These are phyloP conservation scores for Teratosphaeria gauchensis DNA, from an alignment of 2,329 filamentous ascomycete genomes.

Conservation along the genomic window DNA sequence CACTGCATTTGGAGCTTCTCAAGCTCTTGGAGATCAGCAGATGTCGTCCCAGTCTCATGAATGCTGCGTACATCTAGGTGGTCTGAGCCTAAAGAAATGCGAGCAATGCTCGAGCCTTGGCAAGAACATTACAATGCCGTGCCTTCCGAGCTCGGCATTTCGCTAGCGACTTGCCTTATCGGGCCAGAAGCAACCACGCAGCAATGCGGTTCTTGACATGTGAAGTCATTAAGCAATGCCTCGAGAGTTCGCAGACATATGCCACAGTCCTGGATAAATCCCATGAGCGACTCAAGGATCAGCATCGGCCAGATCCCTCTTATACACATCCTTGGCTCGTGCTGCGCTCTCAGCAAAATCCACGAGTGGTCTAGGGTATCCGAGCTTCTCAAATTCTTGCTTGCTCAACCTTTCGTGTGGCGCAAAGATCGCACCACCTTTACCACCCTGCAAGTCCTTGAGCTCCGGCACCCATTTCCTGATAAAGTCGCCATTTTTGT, in stretches of 20 bases:
- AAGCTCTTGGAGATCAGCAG: background rate
- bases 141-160: background rate
- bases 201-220: background rate
- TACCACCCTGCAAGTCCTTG: conserved; percentile 51
- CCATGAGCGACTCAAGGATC: conserved; percentile 1
- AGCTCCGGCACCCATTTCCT: conserved; percentile 75
- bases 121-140: background rate
- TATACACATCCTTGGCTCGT: conserved; percentile 35
- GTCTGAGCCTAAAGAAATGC: background rate
- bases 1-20: background rate
- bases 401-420: conserved; percentile 35
- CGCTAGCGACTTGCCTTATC: background rate
- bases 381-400: conserved; percentile 40
- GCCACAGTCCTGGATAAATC: background rate
- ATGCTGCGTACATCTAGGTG: background rate
- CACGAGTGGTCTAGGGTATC: conserved; percentile 38
- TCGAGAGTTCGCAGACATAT: background rate
- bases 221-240: background rate
- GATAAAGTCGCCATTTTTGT: conserved; percentile 70
- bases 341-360: conserved; percentile 35
- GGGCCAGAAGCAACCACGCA: background rate
- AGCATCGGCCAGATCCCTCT: conserved; percentile 23
- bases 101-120: background rate
- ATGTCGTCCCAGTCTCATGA: background rate
- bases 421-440: conserved; percentile 41